Base-by-base conservation (phyloP, 305 asterid species). In the Andrographis paniculata region DNA sequence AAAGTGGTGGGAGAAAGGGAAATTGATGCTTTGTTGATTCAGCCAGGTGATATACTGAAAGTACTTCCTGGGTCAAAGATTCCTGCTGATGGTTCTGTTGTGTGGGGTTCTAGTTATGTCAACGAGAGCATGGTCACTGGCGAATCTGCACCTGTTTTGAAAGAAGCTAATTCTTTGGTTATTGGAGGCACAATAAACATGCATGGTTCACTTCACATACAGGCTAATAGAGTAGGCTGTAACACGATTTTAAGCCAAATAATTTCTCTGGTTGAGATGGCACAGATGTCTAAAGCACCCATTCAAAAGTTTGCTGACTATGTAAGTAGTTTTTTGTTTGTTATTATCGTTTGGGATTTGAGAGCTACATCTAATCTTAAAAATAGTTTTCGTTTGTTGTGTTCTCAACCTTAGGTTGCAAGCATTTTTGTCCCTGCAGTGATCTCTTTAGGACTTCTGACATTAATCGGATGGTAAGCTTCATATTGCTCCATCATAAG, bases 221-320 rank as follows among this genome's bases (percentile, higher is more conserved):
- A 67, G 61, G 95, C 95, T 57, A 80, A 55, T 67, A 87, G 76
- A 79, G 95, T 91, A 36, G 99, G 99, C 53, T 87, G 96, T 33
- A 79, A 79, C 73, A 87, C 99, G 23, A 82, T 91, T 53, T 60
- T 91, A 74, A 91, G 94, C 83, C 99, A 91, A 73, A 91, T 91
- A 55, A 91, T 91, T 60, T 72, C 95, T 61, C 73, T 91, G 71
- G 99, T 91, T 70, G 99, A 91, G 91, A 79, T 93, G 14, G 99
- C 99, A 2, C 99, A 91, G 80, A 91, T 91, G 99, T 91, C 99
- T 48, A 87, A 87, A 75, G 99, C 99, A 38, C 99, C 99, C 56
- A 91, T 91, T 68, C 99, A 91, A 59, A 87, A 87, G 74, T 91
- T 83, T 54, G 96, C 99, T 7, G 99, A 91, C 58, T 83, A 51